phyloP scores from a whole-genome alignment of 805 yeast species.

The Komagataella phaffii region DNA sequence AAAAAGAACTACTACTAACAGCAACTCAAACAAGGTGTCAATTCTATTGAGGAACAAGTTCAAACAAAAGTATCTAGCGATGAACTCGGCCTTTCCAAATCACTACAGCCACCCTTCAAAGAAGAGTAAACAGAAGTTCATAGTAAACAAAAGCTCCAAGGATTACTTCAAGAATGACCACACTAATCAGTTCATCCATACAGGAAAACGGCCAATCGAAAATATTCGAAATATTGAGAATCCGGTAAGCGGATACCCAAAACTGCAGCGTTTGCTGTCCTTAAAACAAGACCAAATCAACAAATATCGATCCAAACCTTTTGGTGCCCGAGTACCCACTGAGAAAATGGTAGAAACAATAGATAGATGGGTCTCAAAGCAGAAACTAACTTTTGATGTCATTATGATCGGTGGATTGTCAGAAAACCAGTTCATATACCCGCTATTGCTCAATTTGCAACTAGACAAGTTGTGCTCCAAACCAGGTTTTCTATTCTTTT shows the following conservation, averaged over 20 bases:
- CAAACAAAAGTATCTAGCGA: neutral
- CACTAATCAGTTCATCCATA: constrained; percentile 52
- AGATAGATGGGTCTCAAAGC: constrained; percentile 44
- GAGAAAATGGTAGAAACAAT: constrained; percentile 44
- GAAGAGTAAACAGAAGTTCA: neutral
- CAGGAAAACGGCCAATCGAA: constrained; percentile 46
- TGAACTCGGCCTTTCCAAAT: neutral
- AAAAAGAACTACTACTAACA: neutral
- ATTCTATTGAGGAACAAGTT: neutral
- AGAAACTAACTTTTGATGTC: constrained; percentile 65
- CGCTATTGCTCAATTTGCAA: constrained; percentile 52
- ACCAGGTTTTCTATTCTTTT: constrained; percentile 77
- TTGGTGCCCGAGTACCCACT: constrained; percentile 44
- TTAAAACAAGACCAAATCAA: constrained; percentile 48
- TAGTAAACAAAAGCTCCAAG: neutral
- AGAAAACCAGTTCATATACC: constrained; percentile 57
- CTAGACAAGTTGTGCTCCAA: constrained; percentile 61
- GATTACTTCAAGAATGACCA: constrained; percentile 48
- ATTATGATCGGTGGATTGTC: constrained; percentile 84
- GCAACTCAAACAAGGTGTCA: neutral
- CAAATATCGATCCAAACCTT: constrained; percentile 44
- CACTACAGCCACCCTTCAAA: neutral
- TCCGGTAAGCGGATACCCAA: constrained; percentile 79
- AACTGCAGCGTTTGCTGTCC: constrained; percentile 51
- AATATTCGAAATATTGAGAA: constrained; percentile 52